These are phyloP conservation scores for Sophora flavescens DNA, from an alignment of 306 rosid genomes.

Conservation along the genomic window DNA sequence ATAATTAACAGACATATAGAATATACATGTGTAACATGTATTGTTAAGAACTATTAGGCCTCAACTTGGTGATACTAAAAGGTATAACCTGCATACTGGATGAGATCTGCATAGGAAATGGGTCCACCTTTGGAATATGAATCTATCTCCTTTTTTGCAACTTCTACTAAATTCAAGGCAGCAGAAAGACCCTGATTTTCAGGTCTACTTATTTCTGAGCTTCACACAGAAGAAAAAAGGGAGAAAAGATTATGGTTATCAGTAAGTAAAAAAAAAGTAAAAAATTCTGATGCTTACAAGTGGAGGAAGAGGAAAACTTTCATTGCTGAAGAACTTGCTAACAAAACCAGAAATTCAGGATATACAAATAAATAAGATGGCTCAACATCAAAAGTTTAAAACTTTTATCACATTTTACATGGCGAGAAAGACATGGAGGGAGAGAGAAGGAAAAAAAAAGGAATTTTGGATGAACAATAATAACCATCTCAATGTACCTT, in stretches of 20 bases:
- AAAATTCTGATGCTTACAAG: slow-evolving; percentile 19
- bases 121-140: slow-evolving; percentile 90
- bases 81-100: slow-evolving; percentile 77
- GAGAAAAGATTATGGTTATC: slow-evolving; percentile 24
- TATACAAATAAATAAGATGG: slow-evolving; percentile 5
- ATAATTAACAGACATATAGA: slow-evolving; percentile 35
- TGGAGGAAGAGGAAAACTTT: not conserved
- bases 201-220: slow-evolving; percentile 96
- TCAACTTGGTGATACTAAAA: slow-evolving; percentile 38
- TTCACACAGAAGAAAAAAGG: slow-evolving; percentile 55
- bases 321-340: not conserved
- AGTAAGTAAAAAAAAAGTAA: slow-evolving; percentile 20
- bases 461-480: slow-evolving; percentile 25
- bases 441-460: not conserved
- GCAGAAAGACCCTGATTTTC: slow-evolving; percentile 81
- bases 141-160: slow-evolving; percentile 93
- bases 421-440: too few species aligned
- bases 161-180: slow-evolving; percentile 80
- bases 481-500: slow-evolving; percentile 15
- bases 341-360: slow-evolving; percentile 28
- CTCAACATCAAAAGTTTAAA: not conserved
- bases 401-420: not conserved
- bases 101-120: slow-evolving; percentile 86
- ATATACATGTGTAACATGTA: slow-evolving; percentile 8
- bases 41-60: slow-evolving; percentile 23